phyloP scores from a whole-genome alignment of 495 filamentous ascomycete genomes.

The Mycothermus thermophilus region DNA sequence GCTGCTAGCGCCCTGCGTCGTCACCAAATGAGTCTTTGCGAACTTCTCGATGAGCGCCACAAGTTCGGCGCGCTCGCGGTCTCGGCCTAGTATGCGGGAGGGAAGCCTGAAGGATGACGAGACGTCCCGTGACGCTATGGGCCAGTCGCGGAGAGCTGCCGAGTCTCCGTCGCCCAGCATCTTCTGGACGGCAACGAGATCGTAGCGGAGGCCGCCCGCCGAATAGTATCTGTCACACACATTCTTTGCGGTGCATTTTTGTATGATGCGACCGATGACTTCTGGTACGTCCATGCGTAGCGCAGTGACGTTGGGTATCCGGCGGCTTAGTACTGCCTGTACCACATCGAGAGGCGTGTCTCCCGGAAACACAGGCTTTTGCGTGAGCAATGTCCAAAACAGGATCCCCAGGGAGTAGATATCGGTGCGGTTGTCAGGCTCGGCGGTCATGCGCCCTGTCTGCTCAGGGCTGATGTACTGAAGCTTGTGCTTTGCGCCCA shows the following conservation, averaged over 20 bases:
- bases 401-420: conserved; percentile 79
- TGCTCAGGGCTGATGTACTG: conserved; percentile 84
- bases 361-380: conserved; percentile 63
- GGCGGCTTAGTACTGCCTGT: conserved; percentile 65
- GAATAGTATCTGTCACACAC: conserved; percentile 77
- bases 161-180: conserved; percentile 63
- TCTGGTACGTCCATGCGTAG: conserved; percentile 71
- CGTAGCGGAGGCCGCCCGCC: conserved; percentile 63
- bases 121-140: conserved; percentile 60
- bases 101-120: conserved; percentile 81
- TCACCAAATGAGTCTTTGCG: conserved; percentile 42
- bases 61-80: conserved; percentile 53
- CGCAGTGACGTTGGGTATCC: conserved; percentile 57
- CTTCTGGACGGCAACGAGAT: conserved; percentile 53
- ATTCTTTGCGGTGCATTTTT: conserved; percentile 79
- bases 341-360: conserved; percentile 72
- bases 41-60: conserved; percentile 60
- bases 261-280: conserved; percentile 62
- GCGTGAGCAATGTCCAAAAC: conserved; percentile 74
- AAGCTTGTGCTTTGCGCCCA: conserved; percentile 71
- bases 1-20: conserved; percentile 31
- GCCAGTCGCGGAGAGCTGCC: conserved; percentile 50
- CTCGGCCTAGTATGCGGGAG: conserved; percentile 61
- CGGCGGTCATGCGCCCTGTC: conserved; percentile 77
- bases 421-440: conserved; percentile 79